A percentile compares a stretch with the other conserved stretches of the same genome.
These are phyloP conservation scores for Prunus mume DNA, from an alignment of 306 rosid species.

Conservation along the genomic window DNA sequence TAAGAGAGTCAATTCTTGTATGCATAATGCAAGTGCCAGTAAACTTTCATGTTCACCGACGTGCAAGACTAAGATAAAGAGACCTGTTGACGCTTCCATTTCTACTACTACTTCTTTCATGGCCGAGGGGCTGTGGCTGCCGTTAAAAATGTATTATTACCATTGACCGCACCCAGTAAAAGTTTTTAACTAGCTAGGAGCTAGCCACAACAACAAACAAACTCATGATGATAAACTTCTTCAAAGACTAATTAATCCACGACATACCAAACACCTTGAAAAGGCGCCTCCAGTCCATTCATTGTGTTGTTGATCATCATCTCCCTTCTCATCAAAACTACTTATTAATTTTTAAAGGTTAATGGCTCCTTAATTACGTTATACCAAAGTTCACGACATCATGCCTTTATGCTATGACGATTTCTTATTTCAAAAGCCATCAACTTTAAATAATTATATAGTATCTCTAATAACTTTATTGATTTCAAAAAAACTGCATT, in stretches of 20 bases:
- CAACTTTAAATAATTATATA: background rate
- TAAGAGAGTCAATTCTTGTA: background rate
- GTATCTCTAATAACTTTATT: too few relatives aligned
- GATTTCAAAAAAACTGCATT: too few relatives aligned
- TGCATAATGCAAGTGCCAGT: background rate
- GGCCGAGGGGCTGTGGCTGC: background rate
- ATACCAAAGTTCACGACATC: background rate
- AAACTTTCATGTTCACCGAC: background rate
- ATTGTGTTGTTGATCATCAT: background rate
- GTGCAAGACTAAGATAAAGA: background rate
- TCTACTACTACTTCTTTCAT: background rate
- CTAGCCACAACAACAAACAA: background rate
- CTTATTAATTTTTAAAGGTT: background rate
- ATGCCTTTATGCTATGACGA: background rate
- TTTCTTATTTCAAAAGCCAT: background rate
- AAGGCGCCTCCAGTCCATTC: background rate
- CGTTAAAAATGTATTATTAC: too few relatives aligned
- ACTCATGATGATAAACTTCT: background rate
- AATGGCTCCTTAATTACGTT: background rate
- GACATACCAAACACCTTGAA: constrained; percentile 1
- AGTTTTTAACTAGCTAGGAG: background rate
- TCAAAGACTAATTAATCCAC: background rate
- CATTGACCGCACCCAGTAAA: background rate
- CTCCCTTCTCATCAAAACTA: background rate
- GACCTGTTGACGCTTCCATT: background rate